Base-by-base conservation (phyloP, 164 flowering plant genomes). In the Nelumbo lutea region DNA sequence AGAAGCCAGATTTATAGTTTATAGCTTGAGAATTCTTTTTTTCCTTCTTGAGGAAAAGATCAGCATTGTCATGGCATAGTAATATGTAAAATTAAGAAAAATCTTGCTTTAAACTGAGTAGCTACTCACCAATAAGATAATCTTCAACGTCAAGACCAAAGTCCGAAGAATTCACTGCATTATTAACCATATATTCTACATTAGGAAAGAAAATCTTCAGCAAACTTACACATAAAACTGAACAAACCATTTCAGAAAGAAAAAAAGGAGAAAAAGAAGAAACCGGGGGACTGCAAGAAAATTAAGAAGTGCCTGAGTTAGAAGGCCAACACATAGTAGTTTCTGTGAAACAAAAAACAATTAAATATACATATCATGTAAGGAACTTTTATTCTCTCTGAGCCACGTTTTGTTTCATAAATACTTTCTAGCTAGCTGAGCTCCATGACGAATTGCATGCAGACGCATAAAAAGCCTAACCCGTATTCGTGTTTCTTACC, bases 91-190 rank as follows among this genome's bases (percentile, higher is more conserved):
- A 51, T 66, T 10, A 1, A n/a, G 44, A 61, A 42, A 51, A 0
- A 10, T 47, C 1, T 3, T 6, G 14, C 58, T 3, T 42, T 6
- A 46, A 63, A 65, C 43, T 27, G 14, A 11, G 13, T 43, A 7
- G 51, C 11, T 9, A 76, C 97, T 83, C 74, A 90, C 98, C 98
- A 68, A 83, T 68, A 61, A 95, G 93, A 78, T 95, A 95, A 74
- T 95, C 98, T 85, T 95, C 98, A 77, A 89, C 71, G 71, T 95
- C 97, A 72, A 92, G 82, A 42, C 88, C 85, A 79, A 95, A 89
- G 47, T 89, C 93, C 8, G 85, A 77, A 38, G 79, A 56, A 71
- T 81, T 85, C 84, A 92, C 98, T 95, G 91, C 82, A 83, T 39
- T 38, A 72, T 14, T 42, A 51, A 63, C 52, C 56, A 9, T 15